phyloP scores from a whole-genome alignment of 805 yeast genomes.

The Candida succiphila region DNA sequence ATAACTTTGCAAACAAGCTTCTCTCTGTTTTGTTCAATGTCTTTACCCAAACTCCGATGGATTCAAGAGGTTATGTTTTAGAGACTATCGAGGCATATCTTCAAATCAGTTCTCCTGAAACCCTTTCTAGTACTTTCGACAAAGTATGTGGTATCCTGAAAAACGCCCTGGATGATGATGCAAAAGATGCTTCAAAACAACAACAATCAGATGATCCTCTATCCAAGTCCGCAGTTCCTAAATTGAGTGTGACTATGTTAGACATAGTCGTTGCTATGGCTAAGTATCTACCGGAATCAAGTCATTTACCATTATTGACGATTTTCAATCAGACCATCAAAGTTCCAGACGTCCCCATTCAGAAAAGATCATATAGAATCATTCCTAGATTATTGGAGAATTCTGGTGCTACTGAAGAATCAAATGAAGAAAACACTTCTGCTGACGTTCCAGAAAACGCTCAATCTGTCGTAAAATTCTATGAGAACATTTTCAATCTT shows the following conservation, averaged over 20 bases:
- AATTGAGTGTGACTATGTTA: conserved; percentile 75
- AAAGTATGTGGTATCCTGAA: conserved; percentile 77
- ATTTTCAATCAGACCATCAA: conserved; percentile 64
- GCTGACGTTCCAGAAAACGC: too few relatives aligned
- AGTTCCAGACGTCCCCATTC: conserved; percentile 55
- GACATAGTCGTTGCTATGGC: conserved; percentile 85
- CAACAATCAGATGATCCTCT: conserved; percentile 23
- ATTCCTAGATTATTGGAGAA: conserved; percentile 62
- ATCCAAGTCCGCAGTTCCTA: conserved; percentile 29
- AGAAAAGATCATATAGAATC: conserved; percentile 83
- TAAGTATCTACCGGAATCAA: conserved; percentile 63
- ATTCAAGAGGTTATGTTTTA: conserved; percentile 71
- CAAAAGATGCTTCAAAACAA: conserved; percentile 19
- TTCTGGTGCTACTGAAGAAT: conserved; percentile 51
- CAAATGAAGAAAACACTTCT: too few relatives aligned
- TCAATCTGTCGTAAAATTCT: conserved; percentile 39
- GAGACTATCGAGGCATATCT: conserved; percentile 82
- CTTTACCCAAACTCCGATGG: conserved; percentile 80
- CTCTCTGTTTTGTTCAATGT: conserved; percentile 87
- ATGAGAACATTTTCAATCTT: conserved; percentile 49
- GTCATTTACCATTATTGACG: conserved; percentile 66
- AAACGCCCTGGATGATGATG: conserved; percentile 58
- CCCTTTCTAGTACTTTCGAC: conserved; percentile 67
- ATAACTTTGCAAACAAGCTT: conserved; percentile 57
- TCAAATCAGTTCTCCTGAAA: conserved; percentile 56